Conservation (phyloP, 306 rosid genomes). For the Inga leiocalycina region DNA sequence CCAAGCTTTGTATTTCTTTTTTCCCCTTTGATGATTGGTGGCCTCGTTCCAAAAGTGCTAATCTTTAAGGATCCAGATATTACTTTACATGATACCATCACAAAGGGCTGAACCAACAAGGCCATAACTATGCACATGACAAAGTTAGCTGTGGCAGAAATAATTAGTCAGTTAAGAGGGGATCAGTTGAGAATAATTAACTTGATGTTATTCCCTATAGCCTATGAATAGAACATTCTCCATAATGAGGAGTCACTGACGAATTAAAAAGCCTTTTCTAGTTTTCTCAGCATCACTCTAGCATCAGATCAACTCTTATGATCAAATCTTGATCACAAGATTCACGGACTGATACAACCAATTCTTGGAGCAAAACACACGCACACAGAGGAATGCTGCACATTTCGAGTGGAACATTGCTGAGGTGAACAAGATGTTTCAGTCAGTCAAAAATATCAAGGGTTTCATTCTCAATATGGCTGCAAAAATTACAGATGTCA, state of each 20-base stretch:
- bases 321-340: not conserved
- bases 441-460: not conserved
- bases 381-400: not conserved
- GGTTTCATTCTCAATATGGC: not conserved
- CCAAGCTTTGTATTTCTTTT: not conserved
- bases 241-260: not conserved
- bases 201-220: not conserved
- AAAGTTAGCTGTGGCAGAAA: not conserved
- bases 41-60: conserved; percentile 16
- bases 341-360: not conserved
- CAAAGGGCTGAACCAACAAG: not conserved
- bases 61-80: conserved; percentile 11
- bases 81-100: conserved; percentile 14
- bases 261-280: not conserved
- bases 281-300: not conserved
- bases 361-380: not conserved
- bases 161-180: not conserved
- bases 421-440: not conserved
- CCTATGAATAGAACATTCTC: not conserved
- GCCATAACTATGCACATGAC: not conserved
- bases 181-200: not conserved
- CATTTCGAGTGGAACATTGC: not conserved
- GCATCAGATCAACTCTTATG: not conserved
- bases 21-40: not conserved
- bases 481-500: not conserved